phyloP scores from a whole-genome alignment of 305 asterid species.

The Salvia sclarea region DNA sequence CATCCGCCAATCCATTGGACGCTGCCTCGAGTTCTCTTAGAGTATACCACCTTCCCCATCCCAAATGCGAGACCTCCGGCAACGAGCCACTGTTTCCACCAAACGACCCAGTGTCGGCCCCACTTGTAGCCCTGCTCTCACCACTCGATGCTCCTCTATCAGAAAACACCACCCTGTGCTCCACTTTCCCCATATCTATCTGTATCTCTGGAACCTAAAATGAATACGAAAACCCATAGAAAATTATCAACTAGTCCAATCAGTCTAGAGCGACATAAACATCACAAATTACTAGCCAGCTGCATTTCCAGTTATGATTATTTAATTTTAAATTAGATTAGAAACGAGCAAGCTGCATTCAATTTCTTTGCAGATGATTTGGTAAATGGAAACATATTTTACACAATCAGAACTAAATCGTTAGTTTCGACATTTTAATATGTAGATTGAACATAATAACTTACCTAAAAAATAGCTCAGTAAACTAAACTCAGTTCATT shows the following conservation, averaged over 20 bases:
- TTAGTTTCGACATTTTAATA: not conserved
- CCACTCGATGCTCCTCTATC: conserved; percentile 79
- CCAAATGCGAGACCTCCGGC: conserved; percentile 69
- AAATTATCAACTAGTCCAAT: not conserved
- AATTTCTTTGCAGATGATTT: not conserved
- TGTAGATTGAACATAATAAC: conserved; percentile 13
- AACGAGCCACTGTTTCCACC: conserved; percentile 75
- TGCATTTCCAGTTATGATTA: not conserved
- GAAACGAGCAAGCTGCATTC: conserved; percentile 6
- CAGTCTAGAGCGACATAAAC: not conserved
- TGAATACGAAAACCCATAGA: not conserved
- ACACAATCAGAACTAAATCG: not conserved
- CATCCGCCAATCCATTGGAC: conserved; percentile 55
- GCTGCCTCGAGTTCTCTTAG: conserved; percentile 62
- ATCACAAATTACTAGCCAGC: not conserved
- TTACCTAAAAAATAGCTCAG: not conserved
- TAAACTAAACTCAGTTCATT: conserved; percentile 22
- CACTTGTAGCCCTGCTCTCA: conserved; percentile 78
- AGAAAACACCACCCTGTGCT: conserved; percentile 79
- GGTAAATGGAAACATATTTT: not conserved
- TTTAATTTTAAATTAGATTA: not conserved
- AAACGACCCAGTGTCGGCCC: conserved; percentile 62
- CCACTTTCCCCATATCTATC: conserved; percentile 85
- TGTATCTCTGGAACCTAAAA: conserved; percentile 73
- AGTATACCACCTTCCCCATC: conserved; percentile 69